Conservation (phyloP, 192 early-diverging fungal species). For the Glomus cerebriforme region DNA sequence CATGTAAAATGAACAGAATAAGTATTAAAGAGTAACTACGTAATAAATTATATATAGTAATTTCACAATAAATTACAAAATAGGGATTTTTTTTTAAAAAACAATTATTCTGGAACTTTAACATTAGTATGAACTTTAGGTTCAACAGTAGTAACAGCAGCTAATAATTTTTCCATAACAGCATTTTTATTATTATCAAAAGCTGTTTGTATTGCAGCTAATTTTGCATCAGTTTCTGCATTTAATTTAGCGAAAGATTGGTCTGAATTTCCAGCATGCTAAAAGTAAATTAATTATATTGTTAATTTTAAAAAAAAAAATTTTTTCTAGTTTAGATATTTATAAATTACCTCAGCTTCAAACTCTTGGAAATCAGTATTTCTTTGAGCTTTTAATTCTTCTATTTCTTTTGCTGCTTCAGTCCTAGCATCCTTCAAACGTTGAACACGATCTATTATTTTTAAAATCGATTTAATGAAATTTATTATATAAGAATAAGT, state of each 20-base stretch:
- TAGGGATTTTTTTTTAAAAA: background rate
- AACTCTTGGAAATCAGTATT: conserved; percentile 76
- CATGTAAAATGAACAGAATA: too few relatives aligned
- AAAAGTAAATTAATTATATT: conserved; percentile 19
- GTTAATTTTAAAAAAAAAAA: background rate
- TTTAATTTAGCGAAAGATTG: conserved; percentile 62
- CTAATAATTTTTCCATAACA: conserved; percentile 71
- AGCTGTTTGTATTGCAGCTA: conserved; percentile 60
- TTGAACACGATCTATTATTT: conserved; percentile 76
- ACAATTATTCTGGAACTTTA: conserved; percentile 5
- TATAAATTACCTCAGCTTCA: conserved; percentile 61
- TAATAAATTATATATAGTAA: too few relatives aligned
- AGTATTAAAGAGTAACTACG: too few relatives aligned
- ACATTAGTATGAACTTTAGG: conserved; percentile 65
- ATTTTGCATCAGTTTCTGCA: conserved; percentile 69
- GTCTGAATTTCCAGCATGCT: conserved; percentile 75
- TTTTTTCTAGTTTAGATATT: background rate
- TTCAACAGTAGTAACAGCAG: conserved; percentile 63
- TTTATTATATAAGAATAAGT: background rate
- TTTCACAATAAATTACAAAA: too few relatives aligned
- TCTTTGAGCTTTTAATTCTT: conserved; percentile 82
- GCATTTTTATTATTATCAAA: conserved; percentile 63
- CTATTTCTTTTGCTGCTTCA: conserved; percentile 91
- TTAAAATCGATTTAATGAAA: background rate
- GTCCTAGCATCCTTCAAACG: conserved; percentile 94